Evolutionary conservation across 805 yeast genomes (phyloP), one percentile per base, ranked within the genome.

Genomic region (Kurtzmaniella fragi): DNA sequence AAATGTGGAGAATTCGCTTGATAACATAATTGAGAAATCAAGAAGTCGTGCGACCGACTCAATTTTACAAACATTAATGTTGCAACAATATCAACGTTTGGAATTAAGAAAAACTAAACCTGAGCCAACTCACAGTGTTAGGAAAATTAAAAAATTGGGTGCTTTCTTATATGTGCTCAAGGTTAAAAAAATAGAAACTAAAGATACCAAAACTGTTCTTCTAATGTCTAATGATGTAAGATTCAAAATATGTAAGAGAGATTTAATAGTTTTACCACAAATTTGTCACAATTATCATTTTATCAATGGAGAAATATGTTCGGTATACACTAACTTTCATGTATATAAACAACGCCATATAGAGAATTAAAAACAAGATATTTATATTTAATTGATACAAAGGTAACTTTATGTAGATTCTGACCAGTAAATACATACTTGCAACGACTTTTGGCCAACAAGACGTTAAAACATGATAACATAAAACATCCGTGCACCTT

Each of bases 311-410:
- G 26, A 28, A 12, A 17, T 34, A 12, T 15, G 41, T 13, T 39
- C 44, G 10, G 32, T 41, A 5, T 43, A 37, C 32, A 28, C 32
- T 14, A 43, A 32, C 23, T 43, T 43, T 41, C 39, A 41, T 11
- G 20, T 38, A 14, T 34, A 25, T 17, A 47, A 35, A 46, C 41
- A 54, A 36, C 26, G n/a, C n/a, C n/a, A n/a, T n/a, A n/a, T n/a
- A n/a, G n/a, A n/a, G n/a, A n/a, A n/a, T n/a, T n/a, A n/a, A n/a
- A n/a, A n/a, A n/a, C n/a, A n/a, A n/a, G n/a, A n/a, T n/a, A n/a
- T n/a, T n/a, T n/a, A n/a, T n/a, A n/a, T n/a, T n/a, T n/a, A n/a
- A n/a, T n/a, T n/a, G n/a, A n/a, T n/a, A n/a, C n/a, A n/a, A n/a
- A n/a, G n/a, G n/a, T n/a, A n/a, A n/a, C n/a, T n/a, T n/a, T n/a